Evolutionary conservation across 1,139 yeast species (phyloP).

Genomic region (Diutina mesorugosa): DNA sequence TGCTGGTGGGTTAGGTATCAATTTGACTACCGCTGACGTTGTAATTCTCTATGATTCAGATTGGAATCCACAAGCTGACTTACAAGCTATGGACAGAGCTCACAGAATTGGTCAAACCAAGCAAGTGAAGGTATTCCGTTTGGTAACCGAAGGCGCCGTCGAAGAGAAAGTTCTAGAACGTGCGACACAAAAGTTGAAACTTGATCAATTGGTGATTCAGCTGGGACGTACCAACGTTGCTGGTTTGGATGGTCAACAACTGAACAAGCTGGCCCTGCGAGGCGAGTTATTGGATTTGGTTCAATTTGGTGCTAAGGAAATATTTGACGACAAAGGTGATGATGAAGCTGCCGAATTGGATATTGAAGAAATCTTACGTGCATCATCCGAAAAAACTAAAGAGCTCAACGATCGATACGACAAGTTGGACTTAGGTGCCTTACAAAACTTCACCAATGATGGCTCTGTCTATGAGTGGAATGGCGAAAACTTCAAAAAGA

Average conservation of each 20-base stretch:
- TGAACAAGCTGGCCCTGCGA: constrained; percentile 37
- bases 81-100: constrained; percentile 98
- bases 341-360: constrained; percentile 38
- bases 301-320: constrained; percentile 65
- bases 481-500: constrained; percentile 70
- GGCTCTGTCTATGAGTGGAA: constrained; percentile 78
- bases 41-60: constrained; percentile 89
- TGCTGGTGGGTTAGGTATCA: constrained; percentile 98
- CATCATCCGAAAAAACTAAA: constrained; percentile 51
- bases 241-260: constrained; percentile 17
- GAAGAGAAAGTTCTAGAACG: constrained; percentile 93
- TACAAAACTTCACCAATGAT: constrained; percentile 55
- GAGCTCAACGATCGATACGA: constrained; percentile 53
- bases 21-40: constrained; percentile 83
- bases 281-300: constrained; percentile 70
- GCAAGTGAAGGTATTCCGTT: constrained; percentile 83
- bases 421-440: constrained; percentile 58
- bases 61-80: constrained; percentile 98
- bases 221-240: constrained; percentile 52
- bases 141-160: constrained; percentile 91
- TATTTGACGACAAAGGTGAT: constrained; percentile 25
- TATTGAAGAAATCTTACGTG: constrained; percentile 44
- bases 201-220: constrained; percentile 92
- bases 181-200: constrained; percentile 85
- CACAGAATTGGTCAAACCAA: constrained; percentile 97